Conservation (phyloP, 768 basidiomycete genomes). For the Filobasidium floriforme region DNA sequence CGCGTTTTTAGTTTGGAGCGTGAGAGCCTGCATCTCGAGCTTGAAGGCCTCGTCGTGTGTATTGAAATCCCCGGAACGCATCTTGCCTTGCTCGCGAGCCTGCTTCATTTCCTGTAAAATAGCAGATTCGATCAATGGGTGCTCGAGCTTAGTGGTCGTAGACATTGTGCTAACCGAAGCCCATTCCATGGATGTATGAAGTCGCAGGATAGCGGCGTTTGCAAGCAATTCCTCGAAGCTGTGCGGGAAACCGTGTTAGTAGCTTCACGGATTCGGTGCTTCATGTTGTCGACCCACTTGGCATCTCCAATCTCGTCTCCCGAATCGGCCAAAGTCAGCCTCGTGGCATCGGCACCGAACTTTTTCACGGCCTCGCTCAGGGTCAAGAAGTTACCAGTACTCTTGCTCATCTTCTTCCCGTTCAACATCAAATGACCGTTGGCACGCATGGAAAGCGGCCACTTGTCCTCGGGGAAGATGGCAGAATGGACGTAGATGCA, state of each 20-base stretch:
- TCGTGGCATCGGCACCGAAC: slow-evolving; percentile 92
- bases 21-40: slow-evolving; percentile 78
- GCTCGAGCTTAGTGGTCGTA: neutral
- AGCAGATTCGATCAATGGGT: neutral
- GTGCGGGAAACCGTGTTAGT: slow-evolving; percentile 5
- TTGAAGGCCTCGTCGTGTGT: slow-evolving; percentile 82
- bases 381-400: slow-evolving; percentile 90
- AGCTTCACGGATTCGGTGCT: neutral
- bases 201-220: slow-evolving; percentile 87
- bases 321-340: slow-evolving; percentile 86
- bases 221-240: slow-evolving; percentile 94
- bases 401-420: slow-evolving; percentile 98
- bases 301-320: slow-evolving; percentile 97
- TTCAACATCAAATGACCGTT: slow-evolving; percentile 97
- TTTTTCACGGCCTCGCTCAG: slow-evolving; percentile 79
- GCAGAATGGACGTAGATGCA: slow-evolving; percentile 92
- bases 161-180: slow-evolving; percentile 58
- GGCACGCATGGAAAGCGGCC: slow-evolving; percentile 84
- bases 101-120: slow-evolving; percentile 66
- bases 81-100: slow-evolving; percentile 45
- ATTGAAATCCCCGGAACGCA: slow-evolving; percentile 64
- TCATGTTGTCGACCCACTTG: slow-evolving; percentile 49
- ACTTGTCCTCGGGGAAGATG: slow-evolving; percentile 73
- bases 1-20: slow-evolving; percentile 68
- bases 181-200: slow-evolving; percentile 86